Percentiles rank a stretch among this genome's conserved stretches.
These are phyloP conservation scores for Echeveria elegans DNA, from an alignment of 164 flowering plant genomes.

Conservation along the genomic window DNA sequence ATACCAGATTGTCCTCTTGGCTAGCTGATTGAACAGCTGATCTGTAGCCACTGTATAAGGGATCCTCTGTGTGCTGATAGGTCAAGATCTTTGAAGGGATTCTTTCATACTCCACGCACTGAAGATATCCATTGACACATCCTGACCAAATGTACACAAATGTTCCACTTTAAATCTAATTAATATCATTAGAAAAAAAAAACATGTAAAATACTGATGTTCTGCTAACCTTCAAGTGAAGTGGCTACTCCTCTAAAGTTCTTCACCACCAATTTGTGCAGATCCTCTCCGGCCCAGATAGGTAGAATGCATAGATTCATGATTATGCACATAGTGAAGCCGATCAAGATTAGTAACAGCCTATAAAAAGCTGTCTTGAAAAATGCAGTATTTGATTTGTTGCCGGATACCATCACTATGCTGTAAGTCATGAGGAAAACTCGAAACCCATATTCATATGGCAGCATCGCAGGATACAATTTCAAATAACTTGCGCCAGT, in stretches of 20 bases:
- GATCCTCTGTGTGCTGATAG: slow-evolving; percentile 76
- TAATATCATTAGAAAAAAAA: background rate
- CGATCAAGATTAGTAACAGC: slow-evolving; percentile 64
- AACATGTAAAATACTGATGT: background rate
- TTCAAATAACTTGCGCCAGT: slow-evolving; percentile 48
- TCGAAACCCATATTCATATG: slow-evolving; percentile 85
- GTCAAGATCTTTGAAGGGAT: slow-evolving; percentile 71
- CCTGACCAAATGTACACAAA: slow-evolving; percentile 28
- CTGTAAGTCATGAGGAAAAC: slow-evolving; percentile 82
- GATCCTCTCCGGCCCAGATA: slow-evolving; percentile 90
- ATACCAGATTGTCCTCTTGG: slow-evolving; percentile 67
- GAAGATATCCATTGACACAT: slow-evolving; percentile 60
- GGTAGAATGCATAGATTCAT: slow-evolving; percentile 67
- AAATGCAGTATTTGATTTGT: slow-evolving; percentile 32
- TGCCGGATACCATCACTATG: slow-evolving; percentile 66
- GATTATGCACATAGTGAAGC: slow-evolving; percentile 52
- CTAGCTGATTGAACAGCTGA: slow-evolving; percentile 68
- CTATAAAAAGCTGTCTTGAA: slow-evolving; percentile 44
- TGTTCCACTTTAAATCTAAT: background rate
- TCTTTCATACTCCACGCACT: slow-evolving; percentile 65
- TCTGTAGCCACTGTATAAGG: slow-evolving; percentile 72
- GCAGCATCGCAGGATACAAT: slow-evolving; percentile 63
- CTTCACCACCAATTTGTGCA: slow-evolving; percentile 75
- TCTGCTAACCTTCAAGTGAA: slow-evolving; percentile 50
- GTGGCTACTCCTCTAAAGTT: slow-evolving; percentile 64